A percentile compares a stretch with the other conserved stretches of the same genome.
Conservation (phyloP, 495 filamentous ascomycete genomes). For the Trichoderma erinaceum region DNA sequence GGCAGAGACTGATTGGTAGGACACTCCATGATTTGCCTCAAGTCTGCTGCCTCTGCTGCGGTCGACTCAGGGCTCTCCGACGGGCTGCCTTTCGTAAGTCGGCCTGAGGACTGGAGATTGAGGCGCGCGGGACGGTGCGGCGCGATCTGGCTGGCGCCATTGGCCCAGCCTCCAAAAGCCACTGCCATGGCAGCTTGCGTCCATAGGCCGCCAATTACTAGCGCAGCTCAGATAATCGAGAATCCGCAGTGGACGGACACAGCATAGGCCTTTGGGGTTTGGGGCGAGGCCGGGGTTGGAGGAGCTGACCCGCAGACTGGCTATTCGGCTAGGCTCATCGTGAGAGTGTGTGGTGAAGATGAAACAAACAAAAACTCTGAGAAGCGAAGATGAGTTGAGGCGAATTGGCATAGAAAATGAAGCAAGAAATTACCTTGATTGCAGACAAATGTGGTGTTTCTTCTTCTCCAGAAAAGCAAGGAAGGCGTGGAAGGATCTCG, state of each 20-base stretch:
- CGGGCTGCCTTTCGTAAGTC: not conserved
- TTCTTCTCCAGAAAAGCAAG: not conserved
- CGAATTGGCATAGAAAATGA: too few relatives aligned
- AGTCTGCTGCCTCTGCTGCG: not conserved
- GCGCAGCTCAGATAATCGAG: too few relatives aligned
- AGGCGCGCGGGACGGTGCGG: slow-evolving; percentile 14
- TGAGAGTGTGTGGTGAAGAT: too few relatives aligned
- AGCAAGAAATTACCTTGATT: too few relatives aligned
- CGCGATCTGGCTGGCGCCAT: slow-evolving; percentile 4
- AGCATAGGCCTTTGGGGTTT: too few relatives aligned
- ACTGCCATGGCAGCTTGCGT: not conserved
- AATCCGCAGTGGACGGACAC: too few relatives aligned
- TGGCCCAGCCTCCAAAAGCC: not conserved
- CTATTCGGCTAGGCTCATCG: too few relatives aligned
- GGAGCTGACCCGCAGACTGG: too few relatives aligned
- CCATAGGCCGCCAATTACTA: not conserved
- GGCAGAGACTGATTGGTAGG: not conserved
- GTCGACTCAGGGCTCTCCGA: not conserved
- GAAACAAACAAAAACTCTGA: too few relatives aligned
- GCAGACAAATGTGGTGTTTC: too few relatives aligned
- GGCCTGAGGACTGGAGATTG: not conserved
- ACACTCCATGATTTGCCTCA: not conserved
- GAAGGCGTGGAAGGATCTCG: not conserved
- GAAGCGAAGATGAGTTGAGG: too few relatives aligned
- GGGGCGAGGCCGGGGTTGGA: too few relatives aligned